A percentile compares a stretch with the other conserved stretches of the same genome.
These are phyloP conservation scores for Senecio squalidus DNA, from an alignment of 140 eudicot species.

Conservation along the genomic window DNA sequence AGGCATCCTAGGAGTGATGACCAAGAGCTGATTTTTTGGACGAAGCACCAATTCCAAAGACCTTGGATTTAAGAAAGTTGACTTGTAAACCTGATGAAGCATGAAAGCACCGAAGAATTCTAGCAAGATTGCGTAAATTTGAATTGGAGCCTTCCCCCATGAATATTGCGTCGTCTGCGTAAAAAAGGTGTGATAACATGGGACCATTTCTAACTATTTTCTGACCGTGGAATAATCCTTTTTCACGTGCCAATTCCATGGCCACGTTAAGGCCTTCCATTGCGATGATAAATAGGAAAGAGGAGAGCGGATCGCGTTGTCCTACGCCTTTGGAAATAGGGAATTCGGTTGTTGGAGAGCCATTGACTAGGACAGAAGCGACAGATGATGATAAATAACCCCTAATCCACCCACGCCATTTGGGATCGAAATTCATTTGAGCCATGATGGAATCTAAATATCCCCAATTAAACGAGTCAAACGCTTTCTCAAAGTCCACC, in stretches of 20 bases:
- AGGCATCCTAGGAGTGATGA: background rate
- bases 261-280: background rate
- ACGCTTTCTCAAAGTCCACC: background rate
- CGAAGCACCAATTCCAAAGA: background rate
- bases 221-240: background rate
- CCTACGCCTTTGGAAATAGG: background rate
- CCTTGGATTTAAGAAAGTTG: background rate
- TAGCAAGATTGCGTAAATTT: background rate
- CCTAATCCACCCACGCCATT: background rate
- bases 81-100: background rate
- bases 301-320: background rate
- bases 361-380: background rate
- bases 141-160: background rate
- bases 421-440: background rate
- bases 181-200: too few relatives aligned
- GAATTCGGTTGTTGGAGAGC: background rate
- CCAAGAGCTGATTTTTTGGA: background rate
- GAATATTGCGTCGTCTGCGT: background rate
- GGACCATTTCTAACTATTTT: background rate
- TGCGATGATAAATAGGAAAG: background rate
- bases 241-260: background rate
- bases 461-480: background rate
- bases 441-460: background rate
- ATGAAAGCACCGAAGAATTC: background rate
- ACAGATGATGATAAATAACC: background rate